Evolutionary conservation across 2,329 filamentous ascomycete species (phyloP).

Genomic region (Cercospora sp.): DNA sequence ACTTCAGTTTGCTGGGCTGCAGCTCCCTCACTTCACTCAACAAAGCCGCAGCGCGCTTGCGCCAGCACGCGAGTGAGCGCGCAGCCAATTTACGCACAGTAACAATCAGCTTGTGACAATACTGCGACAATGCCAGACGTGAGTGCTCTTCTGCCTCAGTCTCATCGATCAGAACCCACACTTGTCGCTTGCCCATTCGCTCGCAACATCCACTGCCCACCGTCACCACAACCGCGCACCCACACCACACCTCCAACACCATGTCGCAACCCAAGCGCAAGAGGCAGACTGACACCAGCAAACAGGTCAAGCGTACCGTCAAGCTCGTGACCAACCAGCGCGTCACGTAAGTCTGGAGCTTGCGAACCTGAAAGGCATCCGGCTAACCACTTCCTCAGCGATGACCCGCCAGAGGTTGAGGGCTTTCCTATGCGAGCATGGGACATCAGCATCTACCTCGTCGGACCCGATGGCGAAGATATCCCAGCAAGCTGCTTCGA

Average conservation of each 20-base stretch:
- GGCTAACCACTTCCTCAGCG: constrained; percentile 49
- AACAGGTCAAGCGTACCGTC: constrained; percentile 69
- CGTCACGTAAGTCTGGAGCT: constrained; percentile 66
- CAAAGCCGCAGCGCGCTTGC: constrained; percentile 24
- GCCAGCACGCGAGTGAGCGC: constrained; percentile 18
- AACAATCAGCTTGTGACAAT: constrained; percentile 1
- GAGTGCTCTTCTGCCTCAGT: constrained; percentile 23
- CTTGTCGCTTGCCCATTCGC: neutral
- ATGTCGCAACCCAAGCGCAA: constrained; percentile 16
- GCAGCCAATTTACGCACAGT: constrained; percentile 16
- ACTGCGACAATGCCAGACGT: constrained; percentile 42
- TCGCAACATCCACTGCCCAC: neutral
- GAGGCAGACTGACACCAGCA: constrained; percentile 15
- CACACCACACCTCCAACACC: neutral
- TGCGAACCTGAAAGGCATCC: constrained; percentile 1
- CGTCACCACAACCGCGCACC: neutral
- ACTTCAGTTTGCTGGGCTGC: constrained; percentile 19
- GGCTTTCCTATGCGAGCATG: constrained; percentile 92
- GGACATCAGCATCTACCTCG: constrained; percentile 80
- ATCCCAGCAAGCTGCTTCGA: constrained; percentile 82
- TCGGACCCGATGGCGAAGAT: constrained; percentile 85
- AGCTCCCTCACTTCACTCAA: constrained; percentile 10
- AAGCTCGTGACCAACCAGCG: constrained; percentile 92
- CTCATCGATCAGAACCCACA: neutral
- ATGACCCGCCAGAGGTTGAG: constrained; percentile 77